These are phyloP conservation scores for Punica granatum DNA, from an alignment of 345 rosid genomes.

Conservation along the genomic window DNA sequence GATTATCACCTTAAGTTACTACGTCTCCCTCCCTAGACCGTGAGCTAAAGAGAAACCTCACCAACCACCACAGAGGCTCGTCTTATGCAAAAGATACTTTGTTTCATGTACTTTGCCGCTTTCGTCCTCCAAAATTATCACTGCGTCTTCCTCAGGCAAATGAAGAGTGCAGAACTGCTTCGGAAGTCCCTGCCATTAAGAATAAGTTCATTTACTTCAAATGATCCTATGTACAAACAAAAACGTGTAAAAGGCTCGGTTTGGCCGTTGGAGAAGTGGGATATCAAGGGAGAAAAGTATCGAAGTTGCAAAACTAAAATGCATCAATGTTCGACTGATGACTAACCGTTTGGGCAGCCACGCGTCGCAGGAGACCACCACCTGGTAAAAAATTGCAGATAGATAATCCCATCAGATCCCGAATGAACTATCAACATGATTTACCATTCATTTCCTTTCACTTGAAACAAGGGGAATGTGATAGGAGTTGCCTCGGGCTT, in stretches of 20 bases:
- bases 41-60: slow-evolving; percentile 16
- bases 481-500: neutral
- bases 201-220: neutral
- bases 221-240: neutral
- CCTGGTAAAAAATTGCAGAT: neutral
- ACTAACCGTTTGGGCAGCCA: neutral
- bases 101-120: slow-evolving; percentile 2
- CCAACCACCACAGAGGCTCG: slow-evolving; percentile 24
- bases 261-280: neutral
- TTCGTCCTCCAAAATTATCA: slow-evolving; percentile 17
- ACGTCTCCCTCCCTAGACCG: slow-evolving; percentile 15
- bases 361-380: neutral
- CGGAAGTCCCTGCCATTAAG: slow-evolving; percentile 13
- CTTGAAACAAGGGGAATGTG: neutral
- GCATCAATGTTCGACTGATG: neutral
- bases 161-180: slow-evolving; percentile 8
- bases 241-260: neutral
- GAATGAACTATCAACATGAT: neutral
- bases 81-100: slow-evolving; percentile 14
- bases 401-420: neutral
- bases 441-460: neutral
- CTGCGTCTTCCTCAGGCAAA: slow-evolving; percentile 19
- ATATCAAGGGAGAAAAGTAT: neutral
- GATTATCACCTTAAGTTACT: slow-evolving; percentile 20
- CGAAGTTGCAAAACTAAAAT: no score